Evolutionary conservation across 495 filamentous ascomycete genomes (phyloP).

Genomic region (Clohesyomyces aquaticus): DNA sequence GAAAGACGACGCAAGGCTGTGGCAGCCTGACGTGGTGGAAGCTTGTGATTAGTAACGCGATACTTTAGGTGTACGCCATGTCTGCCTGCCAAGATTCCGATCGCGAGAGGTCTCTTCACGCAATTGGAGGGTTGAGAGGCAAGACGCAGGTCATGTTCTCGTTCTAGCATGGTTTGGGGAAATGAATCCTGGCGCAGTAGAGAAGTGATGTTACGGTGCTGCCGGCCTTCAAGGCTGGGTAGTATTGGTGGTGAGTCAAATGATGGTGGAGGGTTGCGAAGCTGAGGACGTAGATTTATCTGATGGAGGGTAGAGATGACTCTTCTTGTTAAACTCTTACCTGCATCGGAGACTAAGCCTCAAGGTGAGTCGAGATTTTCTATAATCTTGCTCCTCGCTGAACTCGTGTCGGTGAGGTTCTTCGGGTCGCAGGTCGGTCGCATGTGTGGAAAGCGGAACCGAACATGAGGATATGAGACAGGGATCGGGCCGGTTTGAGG

Average conservation of each 20-base stretch:
- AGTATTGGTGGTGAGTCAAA: background rate
- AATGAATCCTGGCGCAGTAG: background rate
- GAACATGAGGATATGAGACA: too few species aligned
- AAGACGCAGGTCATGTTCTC: background rate
- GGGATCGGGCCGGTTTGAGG: background rate
- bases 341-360: too few species aligned
- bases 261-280: background rate
- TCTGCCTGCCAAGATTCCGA: slow-evolving; percentile 22
- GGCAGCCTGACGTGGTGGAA: slow-evolving; percentile 8
- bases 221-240: background rate
- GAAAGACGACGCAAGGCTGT: slow-evolving; percentile 3
- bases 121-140: background rate
- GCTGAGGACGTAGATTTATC: background rate
- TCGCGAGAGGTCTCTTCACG: background rate
- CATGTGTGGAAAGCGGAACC: too few species aligned
- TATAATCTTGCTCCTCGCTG: too few species aligned
- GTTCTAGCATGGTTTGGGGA: background rate
- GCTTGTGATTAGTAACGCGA: slow-evolving; percentile 20
- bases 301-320: background rate
- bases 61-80: background rate
- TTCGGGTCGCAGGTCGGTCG: too few species aligned
- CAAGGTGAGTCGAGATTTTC: too few species aligned
- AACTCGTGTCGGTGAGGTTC: too few species aligned
- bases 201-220: background rate
- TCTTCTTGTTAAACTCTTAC: too few species aligned